Percentiles rank a stretch among this genome's conserved stretches.
Conservation (phyloP, 805 yeast species). For the Jamesozyma lodderae region DNA sequence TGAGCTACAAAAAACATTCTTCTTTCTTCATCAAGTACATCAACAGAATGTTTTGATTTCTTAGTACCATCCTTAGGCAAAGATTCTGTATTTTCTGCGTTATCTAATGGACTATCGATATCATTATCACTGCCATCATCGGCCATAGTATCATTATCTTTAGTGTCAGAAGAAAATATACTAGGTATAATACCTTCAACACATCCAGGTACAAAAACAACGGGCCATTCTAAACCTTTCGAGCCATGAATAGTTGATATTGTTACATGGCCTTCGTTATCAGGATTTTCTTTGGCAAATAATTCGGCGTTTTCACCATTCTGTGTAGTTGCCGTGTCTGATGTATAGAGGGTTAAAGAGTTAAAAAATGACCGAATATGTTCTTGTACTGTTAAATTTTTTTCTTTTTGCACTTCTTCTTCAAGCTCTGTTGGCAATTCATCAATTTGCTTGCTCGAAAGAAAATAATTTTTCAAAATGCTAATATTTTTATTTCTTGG, state of each 20-base stretch:
- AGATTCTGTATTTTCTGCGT: conserved; percentile 10
- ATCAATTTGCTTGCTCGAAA: conserved; percentile 9
- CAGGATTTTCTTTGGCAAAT: conserved; percentile 13
- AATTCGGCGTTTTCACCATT: conserved; percentile 11
- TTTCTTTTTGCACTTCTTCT: not conserved
- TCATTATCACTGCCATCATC: conserved; percentile 12
- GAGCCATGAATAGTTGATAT: conserved; percentile 86
- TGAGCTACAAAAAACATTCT: conserved; percentile 81
- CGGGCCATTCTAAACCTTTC: conserved; percentile 93
- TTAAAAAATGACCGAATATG: conserved; percentile 29
- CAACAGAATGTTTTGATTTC: conserved; percentile 5
- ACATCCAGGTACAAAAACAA: conserved; percentile 73
- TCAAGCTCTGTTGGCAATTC: not conserved
- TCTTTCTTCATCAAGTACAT: conserved; percentile 59
- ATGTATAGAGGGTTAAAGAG: conserved; percentile 31
- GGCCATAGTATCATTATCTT: conserved; percentile 21
- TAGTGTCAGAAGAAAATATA: conserved; percentile 26
- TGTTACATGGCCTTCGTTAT: conserved; percentile 31
- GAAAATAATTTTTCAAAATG: conserved; percentile 19
- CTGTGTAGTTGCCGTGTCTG: conserved; percentile 12
- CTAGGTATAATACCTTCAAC: conserved; percentile 62
- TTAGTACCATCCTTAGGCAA: conserved; percentile 6
- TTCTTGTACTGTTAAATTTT: conserved; percentile 3
- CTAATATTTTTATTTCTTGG: conserved; percentile 24
- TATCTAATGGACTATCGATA: conserved; percentile 8